Evolutionary conservation across 1,139 yeast genomes (phyloP).

Genomic region (Pichia sp.): DNA sequence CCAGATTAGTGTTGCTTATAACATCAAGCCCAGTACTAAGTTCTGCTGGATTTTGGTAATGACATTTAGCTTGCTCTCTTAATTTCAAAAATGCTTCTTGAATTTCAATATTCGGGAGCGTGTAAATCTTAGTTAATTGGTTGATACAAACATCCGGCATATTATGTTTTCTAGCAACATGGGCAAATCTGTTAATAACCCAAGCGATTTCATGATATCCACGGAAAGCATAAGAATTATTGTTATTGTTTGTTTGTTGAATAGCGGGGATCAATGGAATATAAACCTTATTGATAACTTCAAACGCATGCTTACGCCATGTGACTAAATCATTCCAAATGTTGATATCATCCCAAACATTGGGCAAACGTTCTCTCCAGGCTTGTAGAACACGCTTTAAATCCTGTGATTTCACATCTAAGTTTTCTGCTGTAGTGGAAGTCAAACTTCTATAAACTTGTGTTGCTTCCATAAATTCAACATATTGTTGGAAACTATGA

Average conservation of each 20-base stretch:
- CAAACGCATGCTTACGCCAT: slow-evolving; percentile 98
- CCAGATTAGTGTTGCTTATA: slow-evolving; percentile 90
- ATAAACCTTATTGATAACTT: slow-evolving; percentile 90
- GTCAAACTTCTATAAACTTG: slow-evolving; percentile 87
- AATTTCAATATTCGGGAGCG: slow-evolving; percentile 93
- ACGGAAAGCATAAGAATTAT: slow-evolving; percentile 88
- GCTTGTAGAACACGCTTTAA: slow-evolving; percentile 90
- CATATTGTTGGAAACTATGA: slow-evolving; percentile 95
- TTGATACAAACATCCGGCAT: slow-evolving; percentile 96
- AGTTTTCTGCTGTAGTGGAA: slow-evolving; percentile 84
- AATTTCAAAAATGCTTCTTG: slow-evolving; percentile 95
- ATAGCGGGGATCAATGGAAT: slow-evolving; percentile 86
- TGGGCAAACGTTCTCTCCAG: slow-evolving; percentile 96
- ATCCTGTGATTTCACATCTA: slow-evolving; percentile 90
- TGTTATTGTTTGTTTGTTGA: slow-evolving; percentile 62
- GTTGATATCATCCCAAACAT: slow-evolving; percentile 94
- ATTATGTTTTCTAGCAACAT: slow-evolving; percentile 92
- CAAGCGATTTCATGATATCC: slow-evolving; percentile 99
- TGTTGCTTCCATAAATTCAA: slow-evolving; percentile 95
- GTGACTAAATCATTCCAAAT: slow-evolving; percentile 97
- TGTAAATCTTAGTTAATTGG: slow-evolving; percentile 88
- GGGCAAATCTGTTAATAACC: slow-evolving; percentile 97
- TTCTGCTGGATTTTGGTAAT: slow-evolving; percentile 83
- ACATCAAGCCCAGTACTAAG: slow-evolving; percentile 93
- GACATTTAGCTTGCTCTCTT: slow-evolving; percentile 96